Evolutionary conservation across 768 basidiomycete genomes (phyloP).

Genomic region (Lactarius vividus): DNA sequence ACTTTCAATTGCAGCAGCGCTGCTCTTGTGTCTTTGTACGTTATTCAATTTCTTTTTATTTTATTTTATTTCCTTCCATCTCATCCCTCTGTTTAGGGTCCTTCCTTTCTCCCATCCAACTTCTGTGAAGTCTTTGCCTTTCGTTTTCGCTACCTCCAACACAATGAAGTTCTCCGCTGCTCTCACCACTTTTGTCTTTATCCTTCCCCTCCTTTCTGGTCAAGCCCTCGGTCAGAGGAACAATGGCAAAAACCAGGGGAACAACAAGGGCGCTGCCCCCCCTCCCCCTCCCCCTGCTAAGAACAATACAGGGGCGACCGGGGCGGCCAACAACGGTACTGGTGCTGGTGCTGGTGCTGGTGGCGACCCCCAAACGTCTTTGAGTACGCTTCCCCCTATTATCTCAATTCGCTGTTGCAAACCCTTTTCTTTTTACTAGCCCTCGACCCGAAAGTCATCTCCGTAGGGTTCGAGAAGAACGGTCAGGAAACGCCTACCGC

Average conservation of each 20-base stretch:
- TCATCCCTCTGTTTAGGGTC: constrained; percentile 30
- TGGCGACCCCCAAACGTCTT: constrained; percentile 44
- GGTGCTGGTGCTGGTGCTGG: not conserved
- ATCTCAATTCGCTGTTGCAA: not conserved
- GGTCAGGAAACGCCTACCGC: constrained; percentile 41
- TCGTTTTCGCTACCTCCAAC: constrained; percentile 12
- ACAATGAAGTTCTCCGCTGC: constrained; percentile 26
- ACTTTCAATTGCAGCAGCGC: constrained; percentile 51
- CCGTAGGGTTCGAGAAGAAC: constrained; percentile 51
- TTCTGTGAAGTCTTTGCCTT: constrained; percentile 45
- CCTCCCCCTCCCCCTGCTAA: constrained; percentile 25
- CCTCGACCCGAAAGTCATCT: constrained; percentile 50
- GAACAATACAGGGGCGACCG: constrained; percentile 16
- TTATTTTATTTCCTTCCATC: constrained; percentile 14
- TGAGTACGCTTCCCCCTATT: constrained; percentile 32
- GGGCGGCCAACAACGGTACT: not conserved
- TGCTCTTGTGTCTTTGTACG: constrained; percentile 38
- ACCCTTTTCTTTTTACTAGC: constrained; percentile 27
- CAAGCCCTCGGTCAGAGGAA: constrained; percentile 6
- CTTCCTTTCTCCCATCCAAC: constrained; percentile 38
- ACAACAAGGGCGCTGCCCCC: not conserved
- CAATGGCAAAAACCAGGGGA: not conserved
- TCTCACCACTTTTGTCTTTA: constrained; percentile 15
- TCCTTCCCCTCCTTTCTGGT: constrained; percentile 11
- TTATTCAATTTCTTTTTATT: constrained; percentile 11